Evolutionary conservation across 2,329 filamentous ascomycete genomes (phyloP).

Genomic region (Alternaria dauci): DNA sequence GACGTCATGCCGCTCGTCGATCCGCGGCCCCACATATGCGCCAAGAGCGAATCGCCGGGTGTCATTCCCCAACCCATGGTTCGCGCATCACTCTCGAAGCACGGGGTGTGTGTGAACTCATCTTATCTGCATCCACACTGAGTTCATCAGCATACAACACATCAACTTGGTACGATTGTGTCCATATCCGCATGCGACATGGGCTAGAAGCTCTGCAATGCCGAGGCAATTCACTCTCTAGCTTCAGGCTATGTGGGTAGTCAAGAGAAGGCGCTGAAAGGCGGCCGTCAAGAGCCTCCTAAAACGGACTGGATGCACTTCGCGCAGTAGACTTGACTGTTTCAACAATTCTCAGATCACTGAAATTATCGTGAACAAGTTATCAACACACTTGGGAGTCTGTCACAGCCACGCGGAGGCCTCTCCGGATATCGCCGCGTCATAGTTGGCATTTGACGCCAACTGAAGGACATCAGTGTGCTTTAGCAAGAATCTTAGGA

Average conservation of each 20-base stretch:
- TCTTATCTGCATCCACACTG: neutral
- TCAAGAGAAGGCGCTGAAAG: neutral
- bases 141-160: neutral
- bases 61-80: conserved; percentile 2
- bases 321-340: neutral
- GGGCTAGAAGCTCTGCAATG: neutral
- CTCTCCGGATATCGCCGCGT: conserved; percentile 4
- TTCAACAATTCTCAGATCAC: neutral
- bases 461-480: neutral
- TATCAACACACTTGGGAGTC: neutral
- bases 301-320: neutral
- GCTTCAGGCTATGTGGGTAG: neutral
- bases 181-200: neutral
- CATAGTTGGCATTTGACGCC: neutral
- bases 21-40: conserved; percentile 15
- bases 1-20: conserved; percentile 22
- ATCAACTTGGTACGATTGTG: neutral
- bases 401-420: neutral
- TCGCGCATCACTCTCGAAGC: conserved; percentile 3
- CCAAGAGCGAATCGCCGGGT: conserved; percentile 7
- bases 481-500: neutral
- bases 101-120: neutral
- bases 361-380: neutral
- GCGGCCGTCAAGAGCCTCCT: neutral
- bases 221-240: neutral